phyloP scores from a whole-genome alignment of 2,329 filamentous ascomycete species.

The Escovopsis sp. region DNA sequence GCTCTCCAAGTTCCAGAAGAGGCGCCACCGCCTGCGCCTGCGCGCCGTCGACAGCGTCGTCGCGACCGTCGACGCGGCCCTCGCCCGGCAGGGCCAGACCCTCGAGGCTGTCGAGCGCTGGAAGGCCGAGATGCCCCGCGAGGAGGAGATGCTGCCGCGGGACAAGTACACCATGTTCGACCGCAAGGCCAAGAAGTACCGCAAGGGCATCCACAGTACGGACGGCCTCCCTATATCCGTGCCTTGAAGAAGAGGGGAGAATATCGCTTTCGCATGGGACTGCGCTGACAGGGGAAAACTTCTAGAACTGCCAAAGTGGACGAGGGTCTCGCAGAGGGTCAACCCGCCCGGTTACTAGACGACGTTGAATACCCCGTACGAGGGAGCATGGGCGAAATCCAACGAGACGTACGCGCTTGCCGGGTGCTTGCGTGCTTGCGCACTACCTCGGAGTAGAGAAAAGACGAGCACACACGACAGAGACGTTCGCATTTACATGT shows the following conservation, averaged over 20 bases:
- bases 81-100: conserved; percentile 57
- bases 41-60: conserved; percentile 80
- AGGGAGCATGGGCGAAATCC: not conserved
- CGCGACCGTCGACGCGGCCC: conserved; percentile 62
- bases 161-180: conserved; percentile 99
- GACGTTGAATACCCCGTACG: not conserved
- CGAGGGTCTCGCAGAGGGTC: conserved; percentile 79
- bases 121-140: conserved; percentile 91
- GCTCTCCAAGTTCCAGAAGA: conserved; percentile 81
- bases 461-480: not conserved
- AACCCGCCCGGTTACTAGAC: conserved; percentile 85
- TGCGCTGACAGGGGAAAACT: conserved; percentile 7
- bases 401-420: not conserved
- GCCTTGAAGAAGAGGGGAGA: not conserved
- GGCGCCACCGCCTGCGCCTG: conserved; percentile 68
- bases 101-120: conserved; percentile 72
- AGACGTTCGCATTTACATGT: no score
- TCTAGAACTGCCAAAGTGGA: conserved; percentile 79
- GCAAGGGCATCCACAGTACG: conserved; percentile 96
- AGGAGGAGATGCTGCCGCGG: conserved; percentile 86
- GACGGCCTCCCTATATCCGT: conserved; percentile 11
- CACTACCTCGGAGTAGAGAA: conserved; percentile 1
- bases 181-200: conserved; percentile 85
- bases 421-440: no score
- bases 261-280: not conserved